Evolutionary conservation across 345 rosid species (phyloP).

Genomic region (Gossypium longicalyx): DNA sequence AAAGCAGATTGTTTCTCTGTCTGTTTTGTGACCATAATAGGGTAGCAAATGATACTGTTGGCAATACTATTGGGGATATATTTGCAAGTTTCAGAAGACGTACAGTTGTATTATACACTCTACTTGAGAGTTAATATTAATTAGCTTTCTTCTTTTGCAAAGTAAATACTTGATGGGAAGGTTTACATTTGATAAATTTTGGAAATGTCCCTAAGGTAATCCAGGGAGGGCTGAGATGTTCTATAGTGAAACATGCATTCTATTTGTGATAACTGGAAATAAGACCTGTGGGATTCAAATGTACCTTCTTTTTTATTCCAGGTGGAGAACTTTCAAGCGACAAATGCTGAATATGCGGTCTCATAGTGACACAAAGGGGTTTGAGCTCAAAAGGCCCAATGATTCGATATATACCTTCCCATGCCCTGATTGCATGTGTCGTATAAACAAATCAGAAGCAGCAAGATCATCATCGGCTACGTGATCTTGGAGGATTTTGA

Average conservation of each 20-base stretch:
- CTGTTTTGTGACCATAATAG: neutral
- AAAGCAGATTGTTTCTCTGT: neutral
- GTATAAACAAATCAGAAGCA: conserved; percentile 50
- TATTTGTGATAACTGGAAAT: neutral
- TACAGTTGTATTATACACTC: neutral
- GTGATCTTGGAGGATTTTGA: conserved; percentile 25
- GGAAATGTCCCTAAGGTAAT: neutral
- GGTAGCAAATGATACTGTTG: neutral
- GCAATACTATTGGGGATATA: neutral
- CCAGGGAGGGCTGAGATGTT: neutral
- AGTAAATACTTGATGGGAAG: neutral
- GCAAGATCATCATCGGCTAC: conserved; percentile 38
- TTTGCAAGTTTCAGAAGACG: neutral
- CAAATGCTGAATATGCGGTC: conserved; percentile 88
- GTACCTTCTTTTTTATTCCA: conserved; percentile 20
- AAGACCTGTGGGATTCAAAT: neutral
- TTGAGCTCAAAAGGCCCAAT: conserved; percentile 79
- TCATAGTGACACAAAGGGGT: conserved; percentile 89
- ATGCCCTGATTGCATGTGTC: conserved; percentile 99
- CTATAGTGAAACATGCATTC: neutral
- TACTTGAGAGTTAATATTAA: neutral
- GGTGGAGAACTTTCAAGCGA: conserved; percentile 92
- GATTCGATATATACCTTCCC: conserved; percentile 89
- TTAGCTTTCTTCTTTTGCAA: neutral
- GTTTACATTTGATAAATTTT: neutral